These are phyloP conservation scores for Rusavskia elegans DNA, from an alignment of 495 filamentous ascomycete genomes.

Conservation along the genomic window DNA sequence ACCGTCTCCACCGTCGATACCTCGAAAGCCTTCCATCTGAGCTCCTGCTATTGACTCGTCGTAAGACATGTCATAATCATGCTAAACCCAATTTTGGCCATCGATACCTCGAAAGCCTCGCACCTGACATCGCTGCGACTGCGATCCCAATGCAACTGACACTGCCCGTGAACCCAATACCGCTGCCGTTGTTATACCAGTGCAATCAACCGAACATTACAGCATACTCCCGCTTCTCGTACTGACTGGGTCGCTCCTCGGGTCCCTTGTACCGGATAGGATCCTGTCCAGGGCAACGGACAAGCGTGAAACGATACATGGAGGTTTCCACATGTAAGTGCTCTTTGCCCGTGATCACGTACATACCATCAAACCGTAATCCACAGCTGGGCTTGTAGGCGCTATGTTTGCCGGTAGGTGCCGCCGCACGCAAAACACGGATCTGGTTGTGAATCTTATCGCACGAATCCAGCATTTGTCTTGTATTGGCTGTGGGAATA, in stretches of 20 bases:
- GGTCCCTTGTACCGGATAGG: constrained; percentile 20
- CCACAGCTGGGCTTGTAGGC: constrained; percentile 30
- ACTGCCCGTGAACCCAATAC: too few relatives aligned
- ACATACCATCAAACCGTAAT: constrained; percentile 42
- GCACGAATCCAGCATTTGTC: constrained; percentile 20
- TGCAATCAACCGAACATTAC: too few relatives aligned
- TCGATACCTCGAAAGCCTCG: too few relatives aligned
- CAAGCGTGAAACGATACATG: constrained; percentile 25
- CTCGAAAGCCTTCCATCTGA: too few relatives aligned
- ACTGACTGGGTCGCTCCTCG: not conserved
- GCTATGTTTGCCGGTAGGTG: constrained; percentile 11
- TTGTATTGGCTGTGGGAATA: constrained; percentile 12
- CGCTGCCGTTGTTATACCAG: too few relatives aligned
- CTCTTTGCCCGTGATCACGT: constrained; percentile 23
- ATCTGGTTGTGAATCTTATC: constrained; percentile 17
- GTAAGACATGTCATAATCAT: too few relatives aligned
- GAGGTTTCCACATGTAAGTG: constrained; percentile 18
- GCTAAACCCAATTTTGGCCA: too few relatives aligned
- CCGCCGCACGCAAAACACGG: constrained; percentile 30
- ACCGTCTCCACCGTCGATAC: too few relatives aligned
- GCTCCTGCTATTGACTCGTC: too few relatives aligned
- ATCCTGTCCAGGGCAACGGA: constrained; percentile 21
- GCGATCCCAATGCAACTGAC: too few relatives aligned
- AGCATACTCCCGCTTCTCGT: not conserved
- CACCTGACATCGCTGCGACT: too few relatives aligned